Evolutionary conservation across 495 filamentous ascomycete species (phyloP).

Genomic region (Neurospora cerealis): DNA sequence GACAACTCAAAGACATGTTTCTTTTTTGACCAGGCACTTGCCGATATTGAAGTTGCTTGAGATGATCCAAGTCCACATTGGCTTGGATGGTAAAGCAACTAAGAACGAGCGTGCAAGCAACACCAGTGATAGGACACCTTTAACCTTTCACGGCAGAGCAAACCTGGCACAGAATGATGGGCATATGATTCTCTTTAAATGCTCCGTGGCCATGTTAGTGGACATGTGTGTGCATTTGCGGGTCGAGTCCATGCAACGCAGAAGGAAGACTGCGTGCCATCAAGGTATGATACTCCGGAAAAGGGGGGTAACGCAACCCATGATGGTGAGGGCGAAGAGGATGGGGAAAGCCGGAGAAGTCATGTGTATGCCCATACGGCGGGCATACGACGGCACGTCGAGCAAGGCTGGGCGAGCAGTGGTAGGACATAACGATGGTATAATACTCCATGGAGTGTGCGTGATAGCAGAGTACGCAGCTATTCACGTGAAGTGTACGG

Average conservation of each 20-base stretch:
- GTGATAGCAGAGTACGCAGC: background rate
- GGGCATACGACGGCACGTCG: background rate
- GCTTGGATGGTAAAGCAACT: background rate
- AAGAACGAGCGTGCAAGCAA: background rate
- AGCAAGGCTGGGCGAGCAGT: background rate
- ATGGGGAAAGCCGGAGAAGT: background rate
- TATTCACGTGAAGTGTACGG: background rate
- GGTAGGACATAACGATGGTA: background rate
- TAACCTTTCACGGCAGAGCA: background rate
- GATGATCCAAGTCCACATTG: background rate
- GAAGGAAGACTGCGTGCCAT: background rate
- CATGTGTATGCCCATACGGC: background rate
- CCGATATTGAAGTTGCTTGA: background rate
- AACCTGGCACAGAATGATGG: background rate
- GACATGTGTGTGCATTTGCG: background rate
- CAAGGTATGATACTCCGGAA: background rate
- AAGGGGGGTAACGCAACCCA: background rate
- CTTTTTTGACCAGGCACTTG: background rate
- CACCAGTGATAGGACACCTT: background rate
- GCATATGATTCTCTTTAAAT: background rate
- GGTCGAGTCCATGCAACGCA: background rate
- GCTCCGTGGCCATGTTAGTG: background rate
- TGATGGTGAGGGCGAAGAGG: background rate
- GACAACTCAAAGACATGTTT: slow-evolving; percentile 8
- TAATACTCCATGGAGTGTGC: background rate